These are phyloP conservation scores for Phytopythium oedochilum DNA, from an alignment of 352 stramenopile species.

Conservation along the genomic window DNA sequence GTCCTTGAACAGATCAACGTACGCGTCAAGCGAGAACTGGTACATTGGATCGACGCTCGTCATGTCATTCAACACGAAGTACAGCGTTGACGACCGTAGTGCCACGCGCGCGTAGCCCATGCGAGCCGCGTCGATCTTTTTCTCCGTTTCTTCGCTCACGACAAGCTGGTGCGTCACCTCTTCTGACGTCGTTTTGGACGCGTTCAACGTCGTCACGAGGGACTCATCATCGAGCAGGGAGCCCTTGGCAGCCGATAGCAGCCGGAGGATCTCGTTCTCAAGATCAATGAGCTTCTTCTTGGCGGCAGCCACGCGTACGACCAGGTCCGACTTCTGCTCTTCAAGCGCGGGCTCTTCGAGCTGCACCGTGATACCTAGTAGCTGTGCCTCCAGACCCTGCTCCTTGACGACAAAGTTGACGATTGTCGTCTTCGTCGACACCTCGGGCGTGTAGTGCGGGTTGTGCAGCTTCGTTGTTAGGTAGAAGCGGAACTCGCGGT, in stretches of 20 bases:
- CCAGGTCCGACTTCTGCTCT: slow-evolving; percentile 92
- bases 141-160: slow-evolving; percentile 93
- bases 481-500: slow-evolving; percentile 93
- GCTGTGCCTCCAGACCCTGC: slow-evolving; percentile 92
- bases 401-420: slow-evolving; percentile 97
- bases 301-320: slow-evolving; percentile 87
- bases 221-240: slow-evolving; percentile 93
- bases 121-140: slow-evolving; percentile 92
- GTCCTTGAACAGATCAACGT: slow-evolving; percentile 93
- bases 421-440: slow-evolving; percentile 95
- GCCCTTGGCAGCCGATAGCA: slow-evolving; percentile 90
- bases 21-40: slow-evolving; percentile 95
- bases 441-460: slow-evolving; percentile 93
- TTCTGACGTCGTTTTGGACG: slow-evolving; percentile 93
- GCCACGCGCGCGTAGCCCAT: slow-evolving; percentile 93
- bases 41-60: slow-evolving; percentile 96
- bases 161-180: slow-evolving; percentile 92
- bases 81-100: slow-evolving; percentile 91
- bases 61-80: slow-evolving; percentile 96
- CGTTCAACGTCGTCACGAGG: slow-evolving; percentile 93
- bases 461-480: slow-evolving; percentile 96
- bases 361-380: slow-evolving; percentile 93
- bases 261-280: slow-evolving; percentile 93
- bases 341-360: slow-evolving; percentile 93
- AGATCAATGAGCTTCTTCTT: slow-evolving; percentile 96